Evolutionary conservation across 2,329 filamentous ascomycete species (phyloP).

Genomic region (Calonectria hongkongensis): DNA sequence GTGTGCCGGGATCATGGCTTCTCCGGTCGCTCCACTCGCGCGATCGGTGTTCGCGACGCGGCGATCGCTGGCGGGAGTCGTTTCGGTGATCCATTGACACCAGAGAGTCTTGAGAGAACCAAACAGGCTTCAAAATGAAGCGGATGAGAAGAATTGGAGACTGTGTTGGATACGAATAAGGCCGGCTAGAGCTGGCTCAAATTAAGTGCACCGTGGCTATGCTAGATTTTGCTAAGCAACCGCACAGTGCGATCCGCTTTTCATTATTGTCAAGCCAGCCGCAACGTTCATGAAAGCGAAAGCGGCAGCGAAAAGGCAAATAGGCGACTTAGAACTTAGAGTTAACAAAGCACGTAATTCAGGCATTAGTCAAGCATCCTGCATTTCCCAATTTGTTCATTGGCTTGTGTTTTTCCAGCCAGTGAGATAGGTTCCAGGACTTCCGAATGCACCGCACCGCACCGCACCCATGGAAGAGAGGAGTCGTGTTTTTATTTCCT

Average conservation of each 20-base stretch:
- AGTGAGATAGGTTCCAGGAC: neutral
- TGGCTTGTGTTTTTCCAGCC: neutral
- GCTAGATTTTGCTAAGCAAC: slow-evolving; percentile 49
- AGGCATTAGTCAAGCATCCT: too few species aligned
- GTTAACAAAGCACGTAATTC: neutral
- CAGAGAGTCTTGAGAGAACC: neutral
- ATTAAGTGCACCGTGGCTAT: slow-evolving; percentile 37
- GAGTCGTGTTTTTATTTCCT: slow-evolving; percentile 2
- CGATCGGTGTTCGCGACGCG: slow-evolving; percentile 47
- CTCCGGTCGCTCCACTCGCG: slow-evolving; percentile 43
- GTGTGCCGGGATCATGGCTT: slow-evolving; percentile 44
- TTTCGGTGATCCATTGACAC: slow-evolving; percentile 45
- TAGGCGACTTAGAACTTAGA: neutral
- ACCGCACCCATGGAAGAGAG: neutral
- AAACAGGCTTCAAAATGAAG: neutral
- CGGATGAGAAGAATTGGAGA: neutral
- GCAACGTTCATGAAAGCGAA: neutral
- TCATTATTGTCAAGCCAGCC: slow-evolving; percentile 7
- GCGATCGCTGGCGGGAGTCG: slow-evolving; percentile 47
- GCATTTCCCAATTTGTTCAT: too few species aligned
- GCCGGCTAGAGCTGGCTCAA: slow-evolving; percentile 26
- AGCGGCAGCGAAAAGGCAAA: neutral
- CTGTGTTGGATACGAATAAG: slow-evolving; percentile 15
- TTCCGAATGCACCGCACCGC: neutral
- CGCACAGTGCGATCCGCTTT: slow-evolving; percentile 54